Evolutionary conservation across 306 rosid genomes (phyloP), one percentile per base, ranked within the genome.

Genomic region (Inga laurina): DNA sequence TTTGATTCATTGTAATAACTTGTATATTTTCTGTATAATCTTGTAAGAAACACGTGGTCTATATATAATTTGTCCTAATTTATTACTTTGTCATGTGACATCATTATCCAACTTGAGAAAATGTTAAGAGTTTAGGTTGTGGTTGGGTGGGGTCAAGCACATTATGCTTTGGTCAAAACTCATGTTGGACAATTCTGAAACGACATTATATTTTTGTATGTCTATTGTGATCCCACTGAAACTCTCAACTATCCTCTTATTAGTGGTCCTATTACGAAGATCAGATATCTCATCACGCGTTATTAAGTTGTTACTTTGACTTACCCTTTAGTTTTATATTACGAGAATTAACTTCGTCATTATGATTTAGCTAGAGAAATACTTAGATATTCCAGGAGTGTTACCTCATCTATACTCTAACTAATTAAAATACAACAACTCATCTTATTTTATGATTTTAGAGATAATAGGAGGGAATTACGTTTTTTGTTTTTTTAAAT

Each of bases 331-430:
- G 43, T 39, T 39, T 39, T 6, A 39, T 39, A 39, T 39, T 39
- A 39, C 1, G 1, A 6, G 0, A 39, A 39, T 39, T 39, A 39
- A 39, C 43, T 39, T 39, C 43, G 0, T 39, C 0, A 2, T 39
- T 6, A 39, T 39, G 43, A 39, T 39, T 39, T 39, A n/a, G n/a
- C n/a, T n/a, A 39, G 43, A 6, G 8, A 39, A 39, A 39, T 39
- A 39, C 43, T 39, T 39, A 39, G 2, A 39, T 39, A 6, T 4
- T 39, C 6, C 2, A 39, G 1, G 43, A 39, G 43, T 3, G 0
- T 4, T 1, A 37, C 0, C 1, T 37, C 7, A 37, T 37, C 0
- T 37, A 0, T 35, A 35, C 6, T 35, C 0, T 37, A 1, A 39
- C 7, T 39, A 39, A 39, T 39, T 39, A 39, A 39, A 39, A 39